Conservation (phyloP, 805 yeast genomes). For the Metschnikowia anglica region DNA sequence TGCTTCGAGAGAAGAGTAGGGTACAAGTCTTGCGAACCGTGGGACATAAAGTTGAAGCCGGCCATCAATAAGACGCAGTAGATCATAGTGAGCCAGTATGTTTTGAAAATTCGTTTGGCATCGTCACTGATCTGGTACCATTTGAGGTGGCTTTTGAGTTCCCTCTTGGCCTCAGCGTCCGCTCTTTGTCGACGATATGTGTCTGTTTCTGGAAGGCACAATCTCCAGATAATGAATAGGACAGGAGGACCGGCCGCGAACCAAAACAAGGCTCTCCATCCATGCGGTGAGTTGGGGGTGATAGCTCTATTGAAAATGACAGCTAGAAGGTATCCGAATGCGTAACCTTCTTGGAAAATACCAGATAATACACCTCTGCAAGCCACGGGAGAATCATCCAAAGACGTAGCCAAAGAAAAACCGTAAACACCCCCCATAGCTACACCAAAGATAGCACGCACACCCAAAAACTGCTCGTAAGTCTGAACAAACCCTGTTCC, state of each 20-base stretch:
- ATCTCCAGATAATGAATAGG: constrained; percentile 57
- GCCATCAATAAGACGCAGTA: constrained; percentile 54
- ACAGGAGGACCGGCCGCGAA: constrained; percentile 70
- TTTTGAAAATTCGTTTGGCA: constrained; percentile 31
- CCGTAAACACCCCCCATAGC: constrained; percentile 75
- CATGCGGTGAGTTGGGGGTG: constrained; percentile 43
- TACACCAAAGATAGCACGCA: constrained; percentile 62
- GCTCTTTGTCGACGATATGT: constrained; percentile 38
- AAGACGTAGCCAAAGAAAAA: constrained; percentile 61
- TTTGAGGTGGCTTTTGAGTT: constrained; percentile 12
- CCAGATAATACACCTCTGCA: constrained; percentile 65
- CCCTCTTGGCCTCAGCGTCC: constrained; percentile 14
- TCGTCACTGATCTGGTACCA: constrained; percentile 17
- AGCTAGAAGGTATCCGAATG: constrained; percentile 66
- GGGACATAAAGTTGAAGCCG: constrained; percentile 43
- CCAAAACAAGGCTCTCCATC: constrained; percentile 69
- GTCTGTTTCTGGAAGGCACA: constrained; percentile 57
- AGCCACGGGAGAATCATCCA: constrained; percentile 60
- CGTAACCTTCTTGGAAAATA: constrained; percentile 78
- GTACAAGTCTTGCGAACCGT: constrained; percentile 44
- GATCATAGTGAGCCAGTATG: constrained; percentile 60
- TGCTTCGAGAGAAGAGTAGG: constrained; percentile 39
- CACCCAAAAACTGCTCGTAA: constrained; percentile 58
- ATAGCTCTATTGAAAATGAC: constrained; percentile 67
- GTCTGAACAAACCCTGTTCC: constrained; percentile 63